Conservation (phyloP, 495 filamentous ascomycete genomes). For the Lophiotrema nucula region DNA sequence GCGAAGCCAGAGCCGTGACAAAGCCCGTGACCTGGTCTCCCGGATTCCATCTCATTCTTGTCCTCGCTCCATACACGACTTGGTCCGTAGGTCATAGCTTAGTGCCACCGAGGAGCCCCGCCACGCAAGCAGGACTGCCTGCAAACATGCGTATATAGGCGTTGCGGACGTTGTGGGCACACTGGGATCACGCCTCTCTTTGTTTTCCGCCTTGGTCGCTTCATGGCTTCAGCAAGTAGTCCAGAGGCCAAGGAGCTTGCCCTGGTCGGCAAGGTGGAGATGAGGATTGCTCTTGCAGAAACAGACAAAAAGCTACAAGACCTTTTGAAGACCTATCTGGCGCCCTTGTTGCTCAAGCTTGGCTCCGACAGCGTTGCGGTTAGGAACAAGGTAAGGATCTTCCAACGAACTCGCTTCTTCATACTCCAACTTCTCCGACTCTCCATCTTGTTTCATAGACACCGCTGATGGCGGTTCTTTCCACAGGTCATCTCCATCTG, state of each 20-base stretch:
- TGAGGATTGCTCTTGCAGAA: constrained; percentile 80
- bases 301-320: constrained; percentile 77
- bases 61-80: no score
- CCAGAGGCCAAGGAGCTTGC: constrained; percentile 73
- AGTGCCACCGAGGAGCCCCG: no score
- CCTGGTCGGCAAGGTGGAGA: constrained; percentile 86
- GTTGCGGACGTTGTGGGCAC: no score
- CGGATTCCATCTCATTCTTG: no score
- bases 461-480: constrained; percentile 33
- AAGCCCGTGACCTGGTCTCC: no score
- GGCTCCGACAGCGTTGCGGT: constrained; percentile 76
- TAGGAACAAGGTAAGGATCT: constrained; percentile 68
- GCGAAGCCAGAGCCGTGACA: no score
- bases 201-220: no score
- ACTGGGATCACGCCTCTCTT: no score
- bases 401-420: neutral
- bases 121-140: no score
- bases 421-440: neutral
- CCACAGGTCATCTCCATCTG: constrained; percentile 65
- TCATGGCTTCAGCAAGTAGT: constrained; percentile 14
- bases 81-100: no score
- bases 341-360: constrained; percentile 80
- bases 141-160: no score
- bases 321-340: constrained; percentile 73
- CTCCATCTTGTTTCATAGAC: neutral